Base-by-base conservation (phyloP, 805 yeast species). In the Candida awuae region DNA sequence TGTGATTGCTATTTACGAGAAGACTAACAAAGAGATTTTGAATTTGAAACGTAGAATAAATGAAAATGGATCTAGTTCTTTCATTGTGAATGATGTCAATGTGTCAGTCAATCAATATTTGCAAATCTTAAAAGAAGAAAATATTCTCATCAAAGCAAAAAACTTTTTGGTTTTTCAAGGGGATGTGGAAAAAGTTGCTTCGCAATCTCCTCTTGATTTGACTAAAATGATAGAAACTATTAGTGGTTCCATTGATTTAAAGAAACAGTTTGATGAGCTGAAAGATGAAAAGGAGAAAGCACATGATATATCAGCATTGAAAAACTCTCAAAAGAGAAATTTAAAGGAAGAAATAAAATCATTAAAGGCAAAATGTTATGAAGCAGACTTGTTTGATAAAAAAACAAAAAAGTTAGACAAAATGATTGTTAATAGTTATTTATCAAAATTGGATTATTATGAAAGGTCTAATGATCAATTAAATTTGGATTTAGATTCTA, bases 141-240 rank as follows among this genome's bases (percentile, higher is more conserved):
- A 85, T 52, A 86, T 90, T 39, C 63, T 88, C 43, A 82, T 87
- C 48, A 85, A 83, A 54, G 96, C 97, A 1, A 73, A 85, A 54
- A 92, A 92, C 58, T 90, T 90, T 52, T 63, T 92, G 44, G 97
- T 92, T 7, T 87, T 90, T 55, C 98, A 92, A 65, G 97, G 98
- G 44, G 97, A 90, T 55, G 94, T 92, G 36, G 97, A 90, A 57
- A 82, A 79, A 50, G 78, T 92, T 29, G 97, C 97, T 0, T 71
- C 94, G 0, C 94, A 88, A 56, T 76, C 90, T 0, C 76, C 97
- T 0, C 59, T 61, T 18, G 94, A 86, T 28, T 67, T 92, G 43
- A 75, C 94, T 2, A 68, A 64, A 32, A 59, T 88, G 44, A 65
- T 92, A 39, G 98, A 92, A 60, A 76, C 76, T 13, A 77, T 92